Evolutionary conservation across 306 rosid species (phyloP).

Genomic region (Cicer arietinum): DNA sequence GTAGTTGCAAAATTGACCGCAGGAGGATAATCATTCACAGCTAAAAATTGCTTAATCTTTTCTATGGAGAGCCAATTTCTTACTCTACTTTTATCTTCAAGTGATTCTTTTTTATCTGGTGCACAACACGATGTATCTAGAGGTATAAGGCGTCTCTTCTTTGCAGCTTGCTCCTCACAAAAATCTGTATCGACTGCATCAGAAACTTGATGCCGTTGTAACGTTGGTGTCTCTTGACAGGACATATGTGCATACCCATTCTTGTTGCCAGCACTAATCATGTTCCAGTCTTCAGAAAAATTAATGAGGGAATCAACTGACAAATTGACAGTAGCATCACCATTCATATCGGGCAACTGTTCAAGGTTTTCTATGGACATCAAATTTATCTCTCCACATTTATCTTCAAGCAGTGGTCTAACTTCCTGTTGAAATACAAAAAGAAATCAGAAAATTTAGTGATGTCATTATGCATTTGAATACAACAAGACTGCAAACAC

Average conservation of each 20-base stretch:
- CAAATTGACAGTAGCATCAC: constrained; percentile 41
- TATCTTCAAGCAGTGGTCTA: constrained; percentile 44
- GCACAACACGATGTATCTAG: too few species aligned
- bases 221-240: not conserved
- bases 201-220: not conserved
- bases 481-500: too few species aligned
- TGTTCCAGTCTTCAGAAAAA: too few species aligned
- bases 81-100: too few species aligned
- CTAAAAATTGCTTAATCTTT: too few species aligned
- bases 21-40: too few species aligned
- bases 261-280: not conserved
- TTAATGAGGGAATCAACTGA: constrained; percentile 20
- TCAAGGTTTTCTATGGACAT: constrained; percentile 27
- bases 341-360: constrained; percentile 30
- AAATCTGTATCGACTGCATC: not conserved
- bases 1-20: too few species aligned
- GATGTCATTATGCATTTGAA: not conserved
- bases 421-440: constrained; percentile 55
- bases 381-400: constrained; percentile 31
- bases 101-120: too few species aligned
- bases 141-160: constrained; percentile 35
- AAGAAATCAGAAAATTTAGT: constrained; percentile 23
- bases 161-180: constrained; percentile 46
- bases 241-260: not conserved
- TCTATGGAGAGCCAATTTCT: too few species aligned